Conservation (phyloP, 2,329 filamentous ascomycete species). For the Nothophoma quercina region DNA sequence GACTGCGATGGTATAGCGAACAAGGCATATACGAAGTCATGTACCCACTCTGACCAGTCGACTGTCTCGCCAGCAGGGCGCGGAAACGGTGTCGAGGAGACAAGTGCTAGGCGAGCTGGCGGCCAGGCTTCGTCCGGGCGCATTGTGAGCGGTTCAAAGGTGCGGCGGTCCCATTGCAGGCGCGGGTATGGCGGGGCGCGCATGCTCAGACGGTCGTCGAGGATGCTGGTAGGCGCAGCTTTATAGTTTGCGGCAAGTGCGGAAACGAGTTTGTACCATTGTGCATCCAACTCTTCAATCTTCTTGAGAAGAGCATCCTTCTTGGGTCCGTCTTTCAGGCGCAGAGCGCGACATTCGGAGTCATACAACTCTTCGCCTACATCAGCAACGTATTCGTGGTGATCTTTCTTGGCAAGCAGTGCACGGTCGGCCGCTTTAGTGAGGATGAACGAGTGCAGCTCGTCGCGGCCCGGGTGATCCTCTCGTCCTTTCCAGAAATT, state of each 20-base stretch:
- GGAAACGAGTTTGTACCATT: slow-evolving; percentile 13
- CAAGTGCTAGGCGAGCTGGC: slow-evolving; percentile 61
- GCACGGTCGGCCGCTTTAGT: slow-evolving; percentile 7
- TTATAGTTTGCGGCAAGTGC: slow-evolving; percentile 11
- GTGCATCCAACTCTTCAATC: slow-evolving; percentile 44
- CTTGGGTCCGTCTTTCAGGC: slow-evolving; percentile 27
- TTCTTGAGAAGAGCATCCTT: slow-evolving; percentile 42
- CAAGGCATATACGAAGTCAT: slow-evolving; percentile 39
- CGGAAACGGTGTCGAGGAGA: slow-evolving; percentile 71
- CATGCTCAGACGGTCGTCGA: slow-evolving; percentile 42
- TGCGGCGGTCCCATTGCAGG: slow-evolving; percentile 70
- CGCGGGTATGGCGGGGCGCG: slow-evolving; percentile 29
- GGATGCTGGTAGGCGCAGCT: slow-evolving; percentile 14
- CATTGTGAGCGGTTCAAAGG: slow-evolving; percentile 72
- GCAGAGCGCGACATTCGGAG: slow-evolving; percentile 37
- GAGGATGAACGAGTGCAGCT: slow-evolving; percentile 5
- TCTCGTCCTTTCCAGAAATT: neutral
- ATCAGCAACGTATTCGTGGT: slow-evolving; percentile 29
- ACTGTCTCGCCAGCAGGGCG: slow-evolving; percentile 14
- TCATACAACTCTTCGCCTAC: slow-evolving; percentile 38
- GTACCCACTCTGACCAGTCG: slow-evolving; percentile 34
- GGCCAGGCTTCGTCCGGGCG: slow-evolving; percentile 72
- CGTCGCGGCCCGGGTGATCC: slow-evolving; percentile 16
- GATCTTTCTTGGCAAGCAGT: slow-evolving; percentile 7
- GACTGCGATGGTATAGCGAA: slow-evolving; percentile 5